phyloP scores from a whole-genome alignment of 352 stramenopile species.

The Phytophthora tentaculata region DNA sequence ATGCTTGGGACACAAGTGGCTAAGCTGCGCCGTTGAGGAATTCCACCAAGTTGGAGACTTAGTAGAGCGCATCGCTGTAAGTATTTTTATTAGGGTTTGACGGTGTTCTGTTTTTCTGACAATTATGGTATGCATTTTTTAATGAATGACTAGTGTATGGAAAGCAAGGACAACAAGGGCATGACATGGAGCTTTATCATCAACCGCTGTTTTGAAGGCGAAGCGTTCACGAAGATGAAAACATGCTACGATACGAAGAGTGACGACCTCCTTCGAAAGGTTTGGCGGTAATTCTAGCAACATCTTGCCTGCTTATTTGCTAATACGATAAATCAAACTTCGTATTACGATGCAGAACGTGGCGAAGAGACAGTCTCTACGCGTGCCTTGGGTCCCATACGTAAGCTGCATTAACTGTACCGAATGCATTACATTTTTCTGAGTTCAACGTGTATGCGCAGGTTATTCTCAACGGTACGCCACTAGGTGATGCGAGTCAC shows the following conservation, averaged over 20 bases:
- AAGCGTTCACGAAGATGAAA: slow-evolving; percentile 58
- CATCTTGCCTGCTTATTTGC: too few relatives aligned
- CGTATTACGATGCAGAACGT: slow-evolving; percentile 53
- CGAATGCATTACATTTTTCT: slow-evolving; percentile 6
- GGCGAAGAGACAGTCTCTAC: slow-evolving; percentile 48
- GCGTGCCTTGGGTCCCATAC: slow-evolving; percentile 73
- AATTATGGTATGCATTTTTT: slow-evolving; percentile 3
- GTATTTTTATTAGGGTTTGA: slow-evolving; percentile 18
- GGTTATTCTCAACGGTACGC: slow-evolving; percentile 65
- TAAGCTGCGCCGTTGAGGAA: slow-evolving; percentile 77
- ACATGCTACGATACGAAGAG: slow-evolving; percentile 71
- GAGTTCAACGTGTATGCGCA: slow-evolving; percentile 17
- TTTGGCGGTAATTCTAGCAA: slow-evolving; percentile 14
- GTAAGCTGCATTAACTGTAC: slow-evolving; percentile 41
- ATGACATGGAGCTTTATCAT: slow-evolving; percentile 72
- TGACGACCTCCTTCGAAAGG: slow-evolving; percentile 60
- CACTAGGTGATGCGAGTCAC: slow-evolving; percentile 62
- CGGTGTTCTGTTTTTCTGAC: slow-evolving; percentile 7
- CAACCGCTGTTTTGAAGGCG: slow-evolving; percentile 63
- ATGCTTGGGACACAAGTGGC: slow-evolving; percentile 80
- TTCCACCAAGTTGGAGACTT: slow-evolving; percentile 67
- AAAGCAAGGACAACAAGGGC: slow-evolving; percentile 81
- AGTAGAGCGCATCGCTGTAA: slow-evolving; percentile 67
- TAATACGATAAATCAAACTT: too few relatives aligned
- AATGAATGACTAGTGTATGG: slow-evolving; percentile 56